Conservation (phyloP, 177 flowering plant genomes). For the Vitis hybrid region DNA sequence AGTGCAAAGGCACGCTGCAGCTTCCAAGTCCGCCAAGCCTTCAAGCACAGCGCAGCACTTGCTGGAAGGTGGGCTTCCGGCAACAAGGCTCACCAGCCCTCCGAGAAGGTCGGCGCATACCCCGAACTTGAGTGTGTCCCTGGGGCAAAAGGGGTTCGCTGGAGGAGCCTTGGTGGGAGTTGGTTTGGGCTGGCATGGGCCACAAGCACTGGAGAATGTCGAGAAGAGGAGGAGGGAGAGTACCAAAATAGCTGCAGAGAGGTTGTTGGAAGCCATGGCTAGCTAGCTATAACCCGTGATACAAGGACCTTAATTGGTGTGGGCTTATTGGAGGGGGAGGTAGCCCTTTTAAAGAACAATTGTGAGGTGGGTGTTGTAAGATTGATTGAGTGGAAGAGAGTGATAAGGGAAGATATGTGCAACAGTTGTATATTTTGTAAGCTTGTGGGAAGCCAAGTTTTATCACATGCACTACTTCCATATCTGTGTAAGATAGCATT, state of each 20-base stretch:
- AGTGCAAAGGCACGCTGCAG: constrained; percentile 48
- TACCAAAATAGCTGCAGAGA: constrained; percentile 13
- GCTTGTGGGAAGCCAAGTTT: constrained; percentile 2
- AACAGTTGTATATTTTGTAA: constrained; percentile 26
- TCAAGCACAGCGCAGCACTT: constrained; percentile 42
- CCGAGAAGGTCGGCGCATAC: constrained; percentile 47
- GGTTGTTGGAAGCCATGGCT: constrained; percentile 26
- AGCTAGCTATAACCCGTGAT: not conserved
- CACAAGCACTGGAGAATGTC: constrained; percentile 25
- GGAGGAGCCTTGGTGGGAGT: constrained; percentile 7
- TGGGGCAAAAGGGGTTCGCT: constrained; percentile 34
- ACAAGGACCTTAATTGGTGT: not conserved
- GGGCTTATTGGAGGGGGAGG: not conserved
- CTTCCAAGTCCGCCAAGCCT: constrained; percentile 45
- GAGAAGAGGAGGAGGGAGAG: constrained; percentile 26
- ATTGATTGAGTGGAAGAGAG: constrained; percentile 40
- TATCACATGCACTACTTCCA: not conserved
- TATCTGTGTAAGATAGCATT: too few species aligned
- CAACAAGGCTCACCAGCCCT: constrained; percentile 19
- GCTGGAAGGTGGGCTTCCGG: constrained; percentile 39
- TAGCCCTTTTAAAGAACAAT: constrained; percentile 22
- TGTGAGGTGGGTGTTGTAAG: constrained; percentile 31
- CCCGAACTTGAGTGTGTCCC: constrained; percentile 43
- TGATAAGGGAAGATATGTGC: constrained; percentile 11
- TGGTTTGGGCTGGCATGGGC: constrained; percentile 6